phyloP scores from a whole-genome alignment of 495 filamentous ascomycete species.

The Annulohypoxylon stygium region DNA sequence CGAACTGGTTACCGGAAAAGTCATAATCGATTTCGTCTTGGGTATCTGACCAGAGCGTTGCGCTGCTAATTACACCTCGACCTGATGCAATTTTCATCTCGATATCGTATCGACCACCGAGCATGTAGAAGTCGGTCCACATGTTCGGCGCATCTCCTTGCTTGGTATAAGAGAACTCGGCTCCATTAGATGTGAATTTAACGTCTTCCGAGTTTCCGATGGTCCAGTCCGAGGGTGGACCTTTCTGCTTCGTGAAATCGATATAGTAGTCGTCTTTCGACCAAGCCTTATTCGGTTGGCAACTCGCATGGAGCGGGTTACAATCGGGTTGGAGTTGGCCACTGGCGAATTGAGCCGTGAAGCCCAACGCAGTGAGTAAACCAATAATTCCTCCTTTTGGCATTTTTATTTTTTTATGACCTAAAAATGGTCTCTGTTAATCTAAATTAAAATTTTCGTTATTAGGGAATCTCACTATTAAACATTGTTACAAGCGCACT shows the following conservation, averaged over 20 bases:
- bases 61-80: slow-evolving; percentile 81
- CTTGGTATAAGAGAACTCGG: slow-evolving; percentile 78
- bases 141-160: slow-evolving; percentile 83
- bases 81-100: slow-evolving; percentile 77
- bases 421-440: slow-evolving; percentile 32
- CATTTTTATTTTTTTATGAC: slow-evolving; percentile 32
- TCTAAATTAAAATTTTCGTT: slow-evolving; percentile 32
- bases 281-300: slow-evolving; percentile 48
- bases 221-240: slow-evolving; percentile 39
- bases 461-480: neutral
- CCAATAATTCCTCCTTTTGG: slow-evolving; percentile 44
- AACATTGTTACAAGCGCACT: neutral
- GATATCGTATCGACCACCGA: slow-evolving; percentile 81
- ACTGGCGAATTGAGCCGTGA: slow-evolving; percentile 41
- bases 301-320: slow-evolving; percentile 46
- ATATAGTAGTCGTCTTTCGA: slow-evolving; percentile 46
- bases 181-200: slow-evolving; percentile 69
- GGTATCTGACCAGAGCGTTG: slow-evolving; percentile 88
- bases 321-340: slow-evolving; percentile 50
- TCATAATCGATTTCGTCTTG: slow-evolving; percentile 97
- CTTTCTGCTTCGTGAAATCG: slow-evolving; percentile 50
- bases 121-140: slow-evolving; percentile 76
- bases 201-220: slow-evolving; percentile 51
- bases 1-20: slow-evolving; percentile 74
- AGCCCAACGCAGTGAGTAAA: slow-evolving; percentile 44